Base-by-base conservation (phyloP, 1,139 yeast genomes). In the Nakaseomyces delphensis region DNA sequence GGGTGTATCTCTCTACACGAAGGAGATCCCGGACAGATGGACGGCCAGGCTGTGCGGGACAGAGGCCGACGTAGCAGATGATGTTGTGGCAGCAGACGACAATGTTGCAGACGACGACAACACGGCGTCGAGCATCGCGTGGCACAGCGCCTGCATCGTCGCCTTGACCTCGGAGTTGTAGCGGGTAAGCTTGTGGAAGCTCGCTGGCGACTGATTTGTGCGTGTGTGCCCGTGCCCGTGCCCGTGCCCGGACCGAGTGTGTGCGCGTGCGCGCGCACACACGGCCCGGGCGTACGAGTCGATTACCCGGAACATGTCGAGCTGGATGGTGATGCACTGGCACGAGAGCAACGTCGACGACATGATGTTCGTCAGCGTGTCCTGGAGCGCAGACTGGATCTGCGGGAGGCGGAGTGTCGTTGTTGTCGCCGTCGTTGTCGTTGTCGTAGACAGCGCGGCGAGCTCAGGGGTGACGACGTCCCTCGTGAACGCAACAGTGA, bases 311-410 rank as follows among this genome's bases (percentile, higher is more conserved):
- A 31, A 31, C 35, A 33, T 20, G 27, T 33, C 37, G 16, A 33
- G 37, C 16, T 20, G 25, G 15, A 33, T 33, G 7, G 37, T 33
- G 19, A 33, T 20, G 19, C 19, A 13, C 27, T 21, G 27, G 29
- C 54, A 47, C 19, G 50, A 48, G 15, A 50, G 43, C 32, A 53
- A 50, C 21, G 53, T 48, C 38, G 53, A 54, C 15, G 62, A 54
- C 55, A 60, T 53, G 9, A 59, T 50, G 40, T 53, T 55, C 11
- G 63, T 56, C 27, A 61, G 46, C 36, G 48, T 43, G 39, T 55
- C 58, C 37, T 57, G 59, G 16, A 56, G 36, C 2, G 38, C 37
- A 10, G 43, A 39, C 40, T 54, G 57, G 40, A 55, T 45, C 15
- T 50, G 49, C 7, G 48, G 44, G 11, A 52, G 46, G 19, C 19